Evolutionary conservation across 192 early-diverging fungal species (phyloP).

Genomic region (Mortierella antarctica): DNA sequence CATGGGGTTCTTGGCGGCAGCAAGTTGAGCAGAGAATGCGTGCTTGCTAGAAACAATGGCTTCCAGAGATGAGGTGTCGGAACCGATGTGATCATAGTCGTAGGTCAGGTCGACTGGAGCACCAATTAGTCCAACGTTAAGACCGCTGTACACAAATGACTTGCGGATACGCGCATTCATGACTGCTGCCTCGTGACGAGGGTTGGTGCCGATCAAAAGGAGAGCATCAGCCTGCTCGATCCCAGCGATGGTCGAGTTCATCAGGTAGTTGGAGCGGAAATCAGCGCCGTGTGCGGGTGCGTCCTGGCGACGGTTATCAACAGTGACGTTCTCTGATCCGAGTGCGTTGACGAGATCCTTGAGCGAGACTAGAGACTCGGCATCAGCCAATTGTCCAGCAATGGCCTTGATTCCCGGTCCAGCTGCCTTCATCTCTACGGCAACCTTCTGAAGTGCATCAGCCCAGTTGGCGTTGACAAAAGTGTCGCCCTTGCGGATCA

Average conservation of each 20-base stretch:
- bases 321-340: constrained; percentile 86
- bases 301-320: constrained; percentile 72
- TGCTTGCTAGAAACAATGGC: constrained; percentile 73
- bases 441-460: constrained; percentile 83
- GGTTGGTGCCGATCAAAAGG: constrained; percentile 94
- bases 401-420: constrained; percentile 81
- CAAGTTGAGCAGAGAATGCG: constrained; percentile 79
- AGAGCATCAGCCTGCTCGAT: constrained; percentile 95
- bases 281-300: constrained; percentile 70
- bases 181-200: constrained; percentile 95
- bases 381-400: constrained; percentile 94
- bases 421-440: constrained; percentile 69
- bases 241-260: constrained; percentile 86
- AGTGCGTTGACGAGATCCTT: constrained; percentile 94
- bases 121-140: constrained; percentile 88
- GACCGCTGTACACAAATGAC: constrained; percentile 84
- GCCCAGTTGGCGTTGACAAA: constrained; percentile 90
- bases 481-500: constrained; percentile 84
- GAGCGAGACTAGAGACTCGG: constrained; percentile 91
- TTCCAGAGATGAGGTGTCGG: constrained; percentile 72
- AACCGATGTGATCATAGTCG: constrained; percentile 89
- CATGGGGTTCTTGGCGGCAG: constrained; percentile 90
- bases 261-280: constrained; percentile 89
- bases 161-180: constrained; percentile 97
- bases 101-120: constrained; percentile 84